Evolutionary conservation across 495 filamentous ascomycete genomes (phyloP), one percentile per base, ranked within the genome.

Genomic region (Aspergillus campestris): DNA sequence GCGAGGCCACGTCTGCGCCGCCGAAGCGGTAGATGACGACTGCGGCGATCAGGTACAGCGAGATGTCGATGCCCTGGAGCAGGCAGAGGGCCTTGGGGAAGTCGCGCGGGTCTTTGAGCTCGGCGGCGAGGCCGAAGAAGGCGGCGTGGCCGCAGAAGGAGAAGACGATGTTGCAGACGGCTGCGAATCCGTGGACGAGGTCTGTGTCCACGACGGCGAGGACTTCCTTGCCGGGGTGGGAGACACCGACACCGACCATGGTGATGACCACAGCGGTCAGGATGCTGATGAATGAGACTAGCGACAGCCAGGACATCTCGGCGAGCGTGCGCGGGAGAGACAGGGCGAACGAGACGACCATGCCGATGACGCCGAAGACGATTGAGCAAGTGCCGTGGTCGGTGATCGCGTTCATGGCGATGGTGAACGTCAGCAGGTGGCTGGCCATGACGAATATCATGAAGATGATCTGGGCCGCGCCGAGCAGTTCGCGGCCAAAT

Each of bases 361-460:
- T 70, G 9, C 83, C 87, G 11, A 85, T 71, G 36, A 85, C 61
- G 8, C 76, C 77, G 52, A 84, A 91, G 0, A 81, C 72, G 46
- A 89, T 77, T 3, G 83, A 82, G 61, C 88, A 92, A 3, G 73
- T 68, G 2, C 68, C 79, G 57, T 87, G 75, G 8, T 78, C 56
- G 0, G 83, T 82, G 40, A 90, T 65, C 15, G 71, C 78, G 44
- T 83, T 82, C 66, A 89, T 77, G 53, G 82, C 83, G 51, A 91
- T 85, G 24, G 74, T 78, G 59, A 88, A 89, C 0, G 83, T 86
- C 40, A 90, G 68, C 38, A 89, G 70, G 58, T 92, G 87, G 29
- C 83, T 85, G 18, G 78, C 82, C 71, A 87, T 84, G 55, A 86
- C 78, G 67, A 92, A 89, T 29, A 84, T 59, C 30, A 89, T 70